These are phyloP conservation scores for Caryopteris hybrid DNA, from an alignment of 305 asterid genomes.

Conservation along the genomic window DNA sequence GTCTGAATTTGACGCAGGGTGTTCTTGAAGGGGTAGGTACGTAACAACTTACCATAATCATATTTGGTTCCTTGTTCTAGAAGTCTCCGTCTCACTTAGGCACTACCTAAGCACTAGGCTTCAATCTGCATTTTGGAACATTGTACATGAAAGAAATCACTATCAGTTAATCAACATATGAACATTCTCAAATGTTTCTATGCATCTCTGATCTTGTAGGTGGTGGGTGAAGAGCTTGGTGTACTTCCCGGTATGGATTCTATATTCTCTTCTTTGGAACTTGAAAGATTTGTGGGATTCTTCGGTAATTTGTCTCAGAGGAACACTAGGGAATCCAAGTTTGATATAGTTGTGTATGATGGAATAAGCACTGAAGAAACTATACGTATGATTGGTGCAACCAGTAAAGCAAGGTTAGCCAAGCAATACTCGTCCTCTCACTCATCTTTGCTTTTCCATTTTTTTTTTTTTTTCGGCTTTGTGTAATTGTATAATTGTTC, in stretches of 20 bases:
- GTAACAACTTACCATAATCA: slow-evolving; percentile 23
- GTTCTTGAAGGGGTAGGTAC: slow-evolving; percentile 97
- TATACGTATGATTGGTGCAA: slow-evolving; percentile 76
- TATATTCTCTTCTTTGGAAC: slow-evolving; percentile 72
- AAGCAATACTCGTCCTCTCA: not conserved
- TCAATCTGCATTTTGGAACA: not conserved
- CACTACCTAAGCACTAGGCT: not conserved
- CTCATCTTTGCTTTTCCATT: not conserved
- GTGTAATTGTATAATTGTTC: slow-evolving; percentile 8
- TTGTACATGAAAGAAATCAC: not conserved
- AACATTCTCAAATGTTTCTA: not conserved
- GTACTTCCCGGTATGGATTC: slow-evolving; percentile 98
- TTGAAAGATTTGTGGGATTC: slow-evolving; percentile 59
- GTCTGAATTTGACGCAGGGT: slow-evolving; percentile 90
- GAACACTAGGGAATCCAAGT: slow-evolving; percentile 37
- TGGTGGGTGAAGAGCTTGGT: slow-evolving; percentile 95
- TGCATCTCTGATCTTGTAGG: slow-evolving; percentile 45
- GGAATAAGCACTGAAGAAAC: slow-evolving; percentile 88
- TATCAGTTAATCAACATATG: not conserved
- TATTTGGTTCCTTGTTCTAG: no score
- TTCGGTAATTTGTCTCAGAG: slow-evolving; percentile 28
- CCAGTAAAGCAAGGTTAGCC: slow-evolving; percentile 69
- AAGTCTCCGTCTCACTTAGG: no score
- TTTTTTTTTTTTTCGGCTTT: not conserved
- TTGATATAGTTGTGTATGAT: slow-evolving; percentile 72